These are phyloP conservation scores for Mortierella sp. DNA, from an alignment of 371 early-diverging fungal species.

Conservation along the genomic window DNA sequence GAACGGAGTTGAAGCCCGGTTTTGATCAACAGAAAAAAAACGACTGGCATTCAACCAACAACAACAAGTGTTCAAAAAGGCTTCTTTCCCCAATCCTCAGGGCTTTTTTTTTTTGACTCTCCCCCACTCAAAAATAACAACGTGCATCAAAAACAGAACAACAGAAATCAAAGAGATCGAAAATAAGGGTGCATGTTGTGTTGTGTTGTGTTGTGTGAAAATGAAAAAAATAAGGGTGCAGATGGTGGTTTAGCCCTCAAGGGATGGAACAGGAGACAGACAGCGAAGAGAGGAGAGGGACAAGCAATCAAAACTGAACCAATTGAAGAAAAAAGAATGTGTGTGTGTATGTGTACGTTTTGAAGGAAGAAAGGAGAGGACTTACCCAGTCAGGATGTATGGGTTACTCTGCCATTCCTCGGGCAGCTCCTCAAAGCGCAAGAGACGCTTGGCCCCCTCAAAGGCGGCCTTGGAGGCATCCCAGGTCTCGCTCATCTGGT, in stretches of 20 bases:
- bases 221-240: conserved; percentile 2
- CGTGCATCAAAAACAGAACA: neutral
- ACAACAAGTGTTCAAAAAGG: neutral
- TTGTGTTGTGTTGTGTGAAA: too few relatives aligned
- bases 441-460: conserved; percentile 70
- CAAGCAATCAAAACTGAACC: neutral
- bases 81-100: neutral
- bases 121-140: neutral
- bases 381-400: conserved; percentile 64
- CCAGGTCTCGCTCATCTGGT: conserved; percentile 65
- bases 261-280: neutral
- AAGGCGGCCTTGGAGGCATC: conserved; percentile 71
- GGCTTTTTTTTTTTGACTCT: neutral
- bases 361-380: neutral
- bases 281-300: neutral
- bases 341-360: neutral
- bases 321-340: neutral
- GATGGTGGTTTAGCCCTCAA: neutral
- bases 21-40: neutral
- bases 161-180: neutral
- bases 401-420: conserved; percentile 77
- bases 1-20: neutral
- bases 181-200: neutral
- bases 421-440: conserved; percentile 74
- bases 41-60: neutral